These are phyloP conservation scores for Alternaria longipes DNA, from an alignment of 2,329 filamentous ascomycete genomes.

Conservation along the genomic window DNA sequence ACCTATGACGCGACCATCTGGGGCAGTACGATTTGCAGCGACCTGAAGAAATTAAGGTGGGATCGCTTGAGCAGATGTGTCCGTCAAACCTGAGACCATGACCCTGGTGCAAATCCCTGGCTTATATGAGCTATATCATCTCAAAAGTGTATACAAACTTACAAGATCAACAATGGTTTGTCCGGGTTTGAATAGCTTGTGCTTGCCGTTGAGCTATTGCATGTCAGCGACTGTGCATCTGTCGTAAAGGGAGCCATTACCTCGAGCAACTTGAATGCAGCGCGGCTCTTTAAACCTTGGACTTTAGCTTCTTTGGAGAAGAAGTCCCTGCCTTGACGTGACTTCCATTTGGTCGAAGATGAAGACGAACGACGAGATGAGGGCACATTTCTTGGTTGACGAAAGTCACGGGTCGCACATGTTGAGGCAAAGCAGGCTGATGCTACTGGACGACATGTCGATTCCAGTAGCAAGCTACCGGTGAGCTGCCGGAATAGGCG, in stretches of 20 bases:
- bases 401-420: slow-evolving; percentile 21
- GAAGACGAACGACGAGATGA: slow-evolving; percentile 40
- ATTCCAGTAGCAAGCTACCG: slow-evolving; percentile 43
- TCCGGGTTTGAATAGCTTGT: slow-evolving; percentile 78
- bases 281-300: slow-evolving; percentile 83
- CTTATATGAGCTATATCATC: slow-evolving; percentile 24
- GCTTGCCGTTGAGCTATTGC: slow-evolving; percentile 78
- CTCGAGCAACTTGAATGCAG: slow-evolving; percentile 92
- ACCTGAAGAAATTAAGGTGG: slow-evolving; percentile 64
- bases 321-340: slow-evolving; percentile 76
- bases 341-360: slow-evolving; percentile 83
- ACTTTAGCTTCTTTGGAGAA: slow-evolving; percentile 80
- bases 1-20: slow-evolving; percentile 81
- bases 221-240: slow-evolving; percentile 23
- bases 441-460: slow-evolving; percentile 7
- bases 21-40: slow-evolving; percentile 78
- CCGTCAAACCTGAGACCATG: slow-evolving; percentile 65
- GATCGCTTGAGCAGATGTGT: not conserved
- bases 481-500: slow-evolving; percentile 49
- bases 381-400: slow-evolving; percentile 11
- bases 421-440: slow-evolving; percentile 24
- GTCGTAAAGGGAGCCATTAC: slow-evolving; percentile 55
- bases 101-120: slow-evolving; percentile 77
- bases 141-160: slow-evolving; percentile 25
- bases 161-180: slow-evolving; percentile 92